Conservation (phyloP, 176 grass and related monocot genomes). For the Puya raimondii region DNA sequence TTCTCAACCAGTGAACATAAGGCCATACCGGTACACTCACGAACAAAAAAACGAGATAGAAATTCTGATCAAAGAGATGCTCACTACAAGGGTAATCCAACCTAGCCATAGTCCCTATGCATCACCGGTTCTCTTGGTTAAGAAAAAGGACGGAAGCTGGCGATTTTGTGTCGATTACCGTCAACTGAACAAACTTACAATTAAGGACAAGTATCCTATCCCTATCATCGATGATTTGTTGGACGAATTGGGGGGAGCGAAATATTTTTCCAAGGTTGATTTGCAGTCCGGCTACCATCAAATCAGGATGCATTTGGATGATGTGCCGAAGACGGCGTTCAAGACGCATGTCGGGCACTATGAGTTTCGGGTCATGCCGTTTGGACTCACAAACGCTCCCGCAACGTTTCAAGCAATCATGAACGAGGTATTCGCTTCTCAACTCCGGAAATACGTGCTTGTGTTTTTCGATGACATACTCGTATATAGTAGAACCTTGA, state of each 20-base stretch:
- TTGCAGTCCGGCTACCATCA: background rate
- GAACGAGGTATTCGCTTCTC: background rate
- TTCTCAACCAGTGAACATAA: background rate
- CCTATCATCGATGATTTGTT: background rate
- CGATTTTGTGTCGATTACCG: too few species aligned
- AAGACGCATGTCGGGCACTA: background rate
- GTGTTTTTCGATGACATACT: background rate
- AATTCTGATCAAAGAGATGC: background rate
- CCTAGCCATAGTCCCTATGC: background rate
- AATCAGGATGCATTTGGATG: background rate
- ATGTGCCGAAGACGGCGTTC: background rate
- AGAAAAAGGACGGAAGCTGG: too few species aligned
- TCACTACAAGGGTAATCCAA: background rate
- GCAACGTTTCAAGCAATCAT: background rate
- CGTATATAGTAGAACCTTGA: background rate
- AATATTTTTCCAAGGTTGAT: background rate
- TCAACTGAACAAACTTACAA: background rate
- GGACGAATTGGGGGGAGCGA: background rate
- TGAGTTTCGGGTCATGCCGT: background rate
- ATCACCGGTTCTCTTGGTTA: too few species aligned
- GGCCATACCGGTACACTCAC: background rate
- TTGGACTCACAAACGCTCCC: background rate
- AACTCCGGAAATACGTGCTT: background rate
- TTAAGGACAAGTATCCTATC: background rate
- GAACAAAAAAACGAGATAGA: background rate